Percentiles rank a stretch among this genome's conserved stretches.
phyloP scores from a whole-genome alignment of 179 eudicot species.

The Heliamphora pulchella region DNA sequence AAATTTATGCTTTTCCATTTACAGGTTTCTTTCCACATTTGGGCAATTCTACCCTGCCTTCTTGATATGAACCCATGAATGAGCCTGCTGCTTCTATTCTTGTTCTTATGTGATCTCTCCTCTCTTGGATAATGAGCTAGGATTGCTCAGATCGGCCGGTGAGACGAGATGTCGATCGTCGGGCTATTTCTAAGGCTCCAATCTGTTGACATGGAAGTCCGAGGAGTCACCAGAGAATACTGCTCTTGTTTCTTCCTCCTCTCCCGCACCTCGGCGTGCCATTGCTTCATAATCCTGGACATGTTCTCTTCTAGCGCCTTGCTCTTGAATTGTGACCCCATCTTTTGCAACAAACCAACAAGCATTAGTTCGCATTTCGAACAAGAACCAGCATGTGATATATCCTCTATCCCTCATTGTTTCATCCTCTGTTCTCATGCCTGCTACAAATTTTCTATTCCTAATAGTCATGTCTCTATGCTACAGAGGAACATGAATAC shows the following conservation, averaged over 20 bases:
- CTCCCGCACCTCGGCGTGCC: constrained; percentile 17
- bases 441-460: too few relatives aligned
- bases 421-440: too few relatives aligned
- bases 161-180: constrained; percentile 1
- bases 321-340: constrained; percentile 16
- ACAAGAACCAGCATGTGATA: neutral
- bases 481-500: too few relatives aligned
- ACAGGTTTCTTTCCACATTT: neutral
- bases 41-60: neutral
- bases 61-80: neutral
- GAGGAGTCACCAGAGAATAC: neutral
- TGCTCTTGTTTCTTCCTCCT: constrained; percentile 9
- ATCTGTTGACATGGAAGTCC: constrained; percentile 15
- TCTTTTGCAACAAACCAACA: neutral
- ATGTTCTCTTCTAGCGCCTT: constrained; percentile 11
- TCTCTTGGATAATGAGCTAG: neutral
- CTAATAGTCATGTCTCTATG: too few relatives aligned
- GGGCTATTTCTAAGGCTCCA: constrained; percentile 18
- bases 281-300: constrained; percentile 9
- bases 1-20: neutral
- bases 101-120: neutral
- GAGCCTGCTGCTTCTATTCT: neutral
- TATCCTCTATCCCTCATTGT: too few relatives aligned
- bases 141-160: neutral
- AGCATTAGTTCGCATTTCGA: too few relatives aligned